These are phyloP conservation scores for Talaromyces wortmannii DNA, from an alignment of 495 filamentous ascomycete species.

Conservation along the genomic window DNA sequence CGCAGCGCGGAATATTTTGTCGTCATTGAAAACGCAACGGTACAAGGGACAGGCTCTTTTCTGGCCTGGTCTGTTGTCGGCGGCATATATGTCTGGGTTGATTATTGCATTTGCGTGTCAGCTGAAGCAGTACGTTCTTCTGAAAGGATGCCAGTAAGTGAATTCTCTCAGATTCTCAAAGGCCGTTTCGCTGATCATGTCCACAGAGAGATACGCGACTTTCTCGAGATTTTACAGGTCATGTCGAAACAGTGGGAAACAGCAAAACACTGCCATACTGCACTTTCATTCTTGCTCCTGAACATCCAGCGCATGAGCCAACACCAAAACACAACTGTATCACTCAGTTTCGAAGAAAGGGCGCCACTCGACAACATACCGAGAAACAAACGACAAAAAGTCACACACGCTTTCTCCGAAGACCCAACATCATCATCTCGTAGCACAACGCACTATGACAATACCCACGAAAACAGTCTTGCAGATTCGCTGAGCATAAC, in stretches of 20 bases:
- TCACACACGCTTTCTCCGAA: neutral
- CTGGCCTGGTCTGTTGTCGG: constrained; percentile 33
- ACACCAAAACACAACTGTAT: neutral
- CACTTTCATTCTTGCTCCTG: constrained; percentile 18
- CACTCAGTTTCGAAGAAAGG: neutral
- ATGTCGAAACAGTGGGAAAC: constrained; percentile 37
- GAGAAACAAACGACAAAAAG: neutral
- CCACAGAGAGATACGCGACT: constrained; percentile 26
- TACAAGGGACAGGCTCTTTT: constrained; percentile 25
- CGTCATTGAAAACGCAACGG: constrained; percentile 23
- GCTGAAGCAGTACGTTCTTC: constrained; percentile 27
- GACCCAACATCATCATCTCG: neutral
- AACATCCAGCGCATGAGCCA: constrained; percentile 3
- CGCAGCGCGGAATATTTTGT: constrained; percentile 27
- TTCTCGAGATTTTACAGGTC: constrained; percentile 19
- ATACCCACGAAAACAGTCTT: too few relatives aligned
- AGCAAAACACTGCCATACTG: constrained; percentile 28
- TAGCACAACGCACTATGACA: neutral
- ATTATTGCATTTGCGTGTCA: constrained; percentile 36
- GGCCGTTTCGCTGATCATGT: constrained; percentile 6
- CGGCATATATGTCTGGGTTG: constrained; percentile 34
- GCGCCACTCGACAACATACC: neutral
- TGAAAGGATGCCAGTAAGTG: constrained; percentile 27
- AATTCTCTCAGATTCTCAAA: neutral
- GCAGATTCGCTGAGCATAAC: too few relatives aligned